A percentile compares a stretch with the other conserved stretches of the same genome.
These are phyloP conservation scores for Polyporus arcularius DNA, from an alignment of 768 basidiomycete genomes.

Conservation along the genomic window DNA sequence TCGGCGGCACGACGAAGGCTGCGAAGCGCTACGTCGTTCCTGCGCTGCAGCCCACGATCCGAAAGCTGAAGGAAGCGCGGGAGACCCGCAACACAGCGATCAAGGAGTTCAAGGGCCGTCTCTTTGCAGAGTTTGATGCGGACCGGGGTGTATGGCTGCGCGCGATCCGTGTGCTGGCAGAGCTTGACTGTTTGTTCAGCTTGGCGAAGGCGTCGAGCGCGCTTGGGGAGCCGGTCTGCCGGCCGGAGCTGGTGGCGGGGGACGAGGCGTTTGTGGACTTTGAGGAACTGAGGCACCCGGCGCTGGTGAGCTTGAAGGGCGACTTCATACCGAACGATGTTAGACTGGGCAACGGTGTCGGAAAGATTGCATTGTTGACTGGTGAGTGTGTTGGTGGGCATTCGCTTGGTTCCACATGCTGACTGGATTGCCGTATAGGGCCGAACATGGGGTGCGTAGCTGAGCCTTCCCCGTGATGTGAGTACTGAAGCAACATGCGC, in stretches of 20 bases:
- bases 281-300: constrained; percentile 86
- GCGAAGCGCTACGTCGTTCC: constrained; percentile 78
- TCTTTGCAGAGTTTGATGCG: constrained; percentile 80
- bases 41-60: constrained; percentile 67
- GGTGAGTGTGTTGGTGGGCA: constrained; percentile 40
- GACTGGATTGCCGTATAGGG: constrained; percentile 41
- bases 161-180: constrained; percentile 83
- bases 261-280: constrained; percentile 86
- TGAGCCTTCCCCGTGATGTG: constrained; percentile 11
- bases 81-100: constrained; percentile 81
- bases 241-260: constrained; percentile 84
- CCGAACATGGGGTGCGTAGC: constrained; percentile 85
- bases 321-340: constrained; percentile 95
- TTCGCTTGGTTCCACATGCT: not conserved
- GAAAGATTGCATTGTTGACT: constrained; percentile 83
- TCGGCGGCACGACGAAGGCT: constrained; percentile 76
- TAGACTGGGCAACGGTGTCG: constrained; percentile 73
- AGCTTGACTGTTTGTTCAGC: constrained; percentile 95
- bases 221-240: constrained; percentile 90
- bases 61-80: constrained; percentile 88
- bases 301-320: constrained; percentile 61
- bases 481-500: not conserved
- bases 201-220: constrained; percentile 87
- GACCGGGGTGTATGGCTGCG: constrained; percentile 82
- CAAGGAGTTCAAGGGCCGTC: constrained; percentile 78